Base-by-base conservation (phyloP, 768 basidiomycete genomes). In the Leccinum aurantiacum region DNA sequence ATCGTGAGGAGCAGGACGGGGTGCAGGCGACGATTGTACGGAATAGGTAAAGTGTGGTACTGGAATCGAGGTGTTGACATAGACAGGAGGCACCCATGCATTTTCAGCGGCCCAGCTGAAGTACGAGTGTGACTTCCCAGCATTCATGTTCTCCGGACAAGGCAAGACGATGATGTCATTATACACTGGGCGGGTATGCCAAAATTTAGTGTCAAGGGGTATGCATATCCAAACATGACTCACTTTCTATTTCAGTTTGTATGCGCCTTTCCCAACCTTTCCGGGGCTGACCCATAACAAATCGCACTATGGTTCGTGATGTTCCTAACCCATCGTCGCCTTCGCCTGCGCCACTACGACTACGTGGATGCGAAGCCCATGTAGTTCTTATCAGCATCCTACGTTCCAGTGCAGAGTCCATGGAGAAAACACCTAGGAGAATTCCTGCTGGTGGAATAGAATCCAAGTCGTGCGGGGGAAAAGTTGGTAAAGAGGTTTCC, bases 111-210 rank as follows among this genome's bases (percentile, higher is more conserved):
- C 93, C 96, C 96, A 98, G 14, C 85, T 84, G 78, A 95, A 98
- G 77, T 88, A 98, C 2, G 89, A 84, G 69, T 96, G 82, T 5
- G 91, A 91, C 75, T 98, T 98, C 58, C 96, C 96, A 52, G 83
- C 78, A 74, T 98, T 98, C 96, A 98, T 98, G 74, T 98, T 97
- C 77, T 98, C 96, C 10, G 83, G 69, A 48, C 88, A 86, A 27
- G 93, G 90, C 48, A 97, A 80, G 52, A 95, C 80, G 63, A 94
- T 78, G 59, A 95, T 89, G 71, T 95, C 93, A 68, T 93, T 90
- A 72, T 87, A 93, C 72, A 84, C 91, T 93, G 70, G 37, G n/a
- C 1, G 47, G 48, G 6, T 6, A 58, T 54, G 25, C 38, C 57
- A 55, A 67, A 44, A 54, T 11, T 25, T 9, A 50, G 49, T 63